These are phyloP conservation scores for Cladophialophora carrionii DNA, from an alignment of 2,329 filamentous ascomycete species.

Conservation along the genomic window DNA sequence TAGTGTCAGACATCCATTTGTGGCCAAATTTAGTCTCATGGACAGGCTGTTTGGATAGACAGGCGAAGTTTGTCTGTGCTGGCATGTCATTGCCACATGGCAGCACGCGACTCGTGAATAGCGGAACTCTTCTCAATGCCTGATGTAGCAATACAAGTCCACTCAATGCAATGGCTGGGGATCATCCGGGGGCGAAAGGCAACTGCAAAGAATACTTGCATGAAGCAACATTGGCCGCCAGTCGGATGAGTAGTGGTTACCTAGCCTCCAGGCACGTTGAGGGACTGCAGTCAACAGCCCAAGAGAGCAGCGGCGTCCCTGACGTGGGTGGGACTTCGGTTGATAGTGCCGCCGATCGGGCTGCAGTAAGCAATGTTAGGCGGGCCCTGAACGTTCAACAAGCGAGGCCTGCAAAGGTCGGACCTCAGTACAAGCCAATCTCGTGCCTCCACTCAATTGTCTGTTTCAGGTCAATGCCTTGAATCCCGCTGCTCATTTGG, in stretches of 20 bases:
- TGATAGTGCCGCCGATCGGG: conserved; percentile 15
- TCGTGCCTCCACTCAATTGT: conserved; percentile 28
- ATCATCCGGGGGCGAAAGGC: conserved; percentile 21
- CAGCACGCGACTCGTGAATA: conserved; percentile 18
- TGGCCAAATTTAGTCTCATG: conserved; percentile 29
- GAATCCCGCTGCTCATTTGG: background rate
- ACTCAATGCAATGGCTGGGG: conserved; percentile 19
- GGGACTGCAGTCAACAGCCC: background rate
- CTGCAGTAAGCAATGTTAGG: conserved; percentile 9
- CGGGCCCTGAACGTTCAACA: background rate
- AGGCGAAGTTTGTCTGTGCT: conserved; percentile 17
- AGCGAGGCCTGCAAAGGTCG: background rate
- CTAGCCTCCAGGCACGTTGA: background rate
- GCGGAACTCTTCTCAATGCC: conserved; percentile 4
- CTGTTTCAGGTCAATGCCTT: conserved; percentile 24
- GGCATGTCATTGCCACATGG: conserved; percentile 25
- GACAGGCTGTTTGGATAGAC: conserved; percentile 25
- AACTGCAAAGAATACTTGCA: conserved; percentile 22
- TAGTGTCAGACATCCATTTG: conserved; percentile 25
- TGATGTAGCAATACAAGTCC: conserved; percentile 25
- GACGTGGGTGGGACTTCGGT: conserved; percentile 11
- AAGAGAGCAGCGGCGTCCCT: conserved; percentile 16
- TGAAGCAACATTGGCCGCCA: conserved; percentile 18
- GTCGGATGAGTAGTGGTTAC: conserved; percentile 11
- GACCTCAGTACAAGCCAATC: conserved; percentile 31